Base-by-base conservation (phyloP, 108 stramenopile species). In the Fragilariopsis cylindrus region DNA sequence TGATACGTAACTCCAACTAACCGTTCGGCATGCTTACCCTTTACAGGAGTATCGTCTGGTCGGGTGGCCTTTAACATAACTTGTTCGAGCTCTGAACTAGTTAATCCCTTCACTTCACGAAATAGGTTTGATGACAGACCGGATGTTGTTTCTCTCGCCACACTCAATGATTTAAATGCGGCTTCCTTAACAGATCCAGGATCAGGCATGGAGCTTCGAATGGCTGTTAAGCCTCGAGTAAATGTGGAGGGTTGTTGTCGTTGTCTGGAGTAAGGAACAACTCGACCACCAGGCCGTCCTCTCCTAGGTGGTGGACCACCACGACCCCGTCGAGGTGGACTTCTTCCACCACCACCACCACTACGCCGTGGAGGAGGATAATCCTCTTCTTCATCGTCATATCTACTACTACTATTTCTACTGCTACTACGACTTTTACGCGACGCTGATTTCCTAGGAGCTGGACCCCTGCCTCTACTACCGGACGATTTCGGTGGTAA, bases 1-100 rank as follows among this genome's bases (percentile, higher is more conserved):
- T 96, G 96, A 74, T 96, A 96, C 1, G 96, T 96, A 1, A 96
- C 93, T 7, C 93, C 92, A 21, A 96, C 92, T 50, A 96, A 72
- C 53, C 93, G 84, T 65, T 96, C 95, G 39, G 89, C 91, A 64
- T 96, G 95, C 82, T 96, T 96, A 56, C 88, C 85, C 80, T 96
- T 96, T 63, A 96, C 92, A 57, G 89, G 90, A 13, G 81, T 80
- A 73, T 93, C 90, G 75, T 94, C 90, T 4, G 95, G 95, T 48
- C 89, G 78, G 2, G 95, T 96, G 8, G 95, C 86, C 67, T 96
- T 96, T 57, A 96, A 85, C 90, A 96, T 90, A 68, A 93, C 95
- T 80, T 96, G 95, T 70, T 96, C 95, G 12, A 96, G 82, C 70
- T 96, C 95, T 3, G 87, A 88, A 48, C 85, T 86, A 8, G 92